phyloP scores from a whole-genome alignment of 129 eudicot genomes.

The Flaveria linearis region DNA sequence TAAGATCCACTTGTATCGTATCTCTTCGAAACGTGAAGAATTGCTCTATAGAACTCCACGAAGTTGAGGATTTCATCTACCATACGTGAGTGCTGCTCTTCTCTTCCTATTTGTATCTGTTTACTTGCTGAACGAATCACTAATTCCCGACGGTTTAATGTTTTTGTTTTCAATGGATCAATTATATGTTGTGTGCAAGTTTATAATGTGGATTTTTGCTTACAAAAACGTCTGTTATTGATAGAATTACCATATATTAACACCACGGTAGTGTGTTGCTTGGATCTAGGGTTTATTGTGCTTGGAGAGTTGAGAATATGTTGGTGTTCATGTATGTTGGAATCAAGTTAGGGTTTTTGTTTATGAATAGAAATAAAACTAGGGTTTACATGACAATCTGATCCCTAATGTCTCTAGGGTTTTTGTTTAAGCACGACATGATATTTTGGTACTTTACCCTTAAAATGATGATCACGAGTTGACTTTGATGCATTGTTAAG shows the following conservation, averaged over 20 bases:
- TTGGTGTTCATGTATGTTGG: constrained; percentile 2
- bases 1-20: background rate
- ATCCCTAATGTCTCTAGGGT: background rate
- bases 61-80: constrained; percentile 17
- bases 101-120: background rate
- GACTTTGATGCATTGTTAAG: constrained; percentile 1
- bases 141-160: constrained; percentile 1
- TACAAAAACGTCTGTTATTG: constrained; percentile 3
- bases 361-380: constrained; percentile 16
- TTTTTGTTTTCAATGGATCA: background rate
- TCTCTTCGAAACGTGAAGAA: constrained; percentile 5
- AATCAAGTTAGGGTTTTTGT: constrained; percentile 29
- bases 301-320: background rate
- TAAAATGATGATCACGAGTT: constrained; percentile 14
- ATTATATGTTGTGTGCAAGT: background rate
- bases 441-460: constrained; percentile 1
- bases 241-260: constrained; percentile 4
- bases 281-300: constrained; percentile 33
- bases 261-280: constrained; percentile 9
- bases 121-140: constrained; percentile 3
- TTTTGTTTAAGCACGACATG: constrained; percentile 12
- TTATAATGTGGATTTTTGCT: constrained; percentile 11
- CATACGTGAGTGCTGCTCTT: constrained; percentile 21
- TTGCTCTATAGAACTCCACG: constrained; percentile 1
- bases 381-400: constrained; percentile 3